Percentiles rank a stretch among this genome's conserved stretches.
Conservation (phyloP, 371 early-diverging fungal species). For the Mortierella sp. region DNA sequence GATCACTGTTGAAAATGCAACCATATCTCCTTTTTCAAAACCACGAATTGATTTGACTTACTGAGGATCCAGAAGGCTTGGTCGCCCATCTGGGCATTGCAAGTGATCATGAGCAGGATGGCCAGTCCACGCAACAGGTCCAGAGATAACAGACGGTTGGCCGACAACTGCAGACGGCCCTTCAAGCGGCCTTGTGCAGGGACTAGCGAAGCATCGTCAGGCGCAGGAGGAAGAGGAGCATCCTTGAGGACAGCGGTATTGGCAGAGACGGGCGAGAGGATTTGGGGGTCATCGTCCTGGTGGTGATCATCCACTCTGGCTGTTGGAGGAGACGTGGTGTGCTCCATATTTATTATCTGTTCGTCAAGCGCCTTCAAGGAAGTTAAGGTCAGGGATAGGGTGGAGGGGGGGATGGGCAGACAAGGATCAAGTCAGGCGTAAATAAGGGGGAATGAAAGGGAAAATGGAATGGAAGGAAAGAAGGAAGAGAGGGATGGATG, state of each 20-base stretch:
- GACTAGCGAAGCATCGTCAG: not conserved
- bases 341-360: no score
- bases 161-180: slow-evolving; percentile 22
- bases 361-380: no score
- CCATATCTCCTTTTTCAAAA: not conserved
- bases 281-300: not conserved
- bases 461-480: not conserved
- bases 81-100: slow-evolving; percentile 60
- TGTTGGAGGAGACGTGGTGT: not conserved
- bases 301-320: not conserved
- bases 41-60: not conserved
- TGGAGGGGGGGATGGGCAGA: no score
- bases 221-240: not conserved
- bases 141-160: slow-evolving; percentile 60
- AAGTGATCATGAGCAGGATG: slow-evolving; percentile 63
- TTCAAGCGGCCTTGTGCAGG: not conserved
- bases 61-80: slow-evolving; percentile 44
- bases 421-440: no score
- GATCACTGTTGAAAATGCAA: no score
- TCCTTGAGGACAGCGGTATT: slow-evolving; percentile 2
- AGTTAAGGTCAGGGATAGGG: no score
- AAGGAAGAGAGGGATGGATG: not conserved
- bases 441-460: no score
- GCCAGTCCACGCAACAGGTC: slow-evolving; percentile 63
- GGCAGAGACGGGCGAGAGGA: slow-evolving; percentile 19